Percentiles rank a stretch among this genome's conserved stretches.
Evolutionary conservation across 495 filamentous ascomycete species (phyloP).

Genomic region (Chaetomium fimeti): DNA sequence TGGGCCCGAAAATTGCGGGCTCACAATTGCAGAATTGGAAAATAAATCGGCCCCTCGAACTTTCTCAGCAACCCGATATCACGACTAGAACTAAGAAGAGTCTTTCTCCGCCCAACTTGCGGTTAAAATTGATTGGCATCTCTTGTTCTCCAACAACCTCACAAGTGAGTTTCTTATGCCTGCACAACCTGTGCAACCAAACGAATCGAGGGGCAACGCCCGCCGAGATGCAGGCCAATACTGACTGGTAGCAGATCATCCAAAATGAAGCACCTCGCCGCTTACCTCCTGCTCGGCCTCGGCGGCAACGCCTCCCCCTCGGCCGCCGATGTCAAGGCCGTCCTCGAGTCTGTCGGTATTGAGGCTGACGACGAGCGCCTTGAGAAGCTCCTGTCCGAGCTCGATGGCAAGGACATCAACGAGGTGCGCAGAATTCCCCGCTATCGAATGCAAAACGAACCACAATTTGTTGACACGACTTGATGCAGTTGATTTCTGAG

Average conservation of each 20-base stretch:
- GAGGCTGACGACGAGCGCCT: conserved; percentile 90
- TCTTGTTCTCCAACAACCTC: conserved; percentile 48
- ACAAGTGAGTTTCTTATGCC: conserved; percentile 31
- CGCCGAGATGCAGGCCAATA: not conserved
- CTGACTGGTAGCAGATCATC: conserved; percentile 24
- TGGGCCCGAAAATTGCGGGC: conserved; percentile 32
- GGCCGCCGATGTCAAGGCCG: conserved; percentile 80
- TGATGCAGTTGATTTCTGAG: conserved; percentile 78
- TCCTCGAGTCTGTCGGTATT: conserved; percentile 92
- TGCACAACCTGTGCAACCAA: not conserved
- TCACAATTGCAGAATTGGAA: conserved; percentile 36
- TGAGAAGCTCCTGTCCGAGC: conserved; percentile 79
- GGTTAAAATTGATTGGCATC: conserved; percentile 59
- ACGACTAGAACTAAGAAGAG: conserved; percentile 52
- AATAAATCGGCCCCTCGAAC: conserved; percentile 33
- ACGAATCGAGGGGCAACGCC: not conserved
- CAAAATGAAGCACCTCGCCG: conserved; percentile 99
- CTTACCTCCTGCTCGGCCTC: conserved; percentile 94
- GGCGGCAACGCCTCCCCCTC: conserved; percentile 90
- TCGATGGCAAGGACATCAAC: conserved; percentile 96
- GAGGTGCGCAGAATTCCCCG: conserved; percentile 59
- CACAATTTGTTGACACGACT: conserved; percentile 29
- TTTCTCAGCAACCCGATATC: conserved; percentile 26
- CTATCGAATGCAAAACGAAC: not conserved
- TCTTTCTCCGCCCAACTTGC: conserved; percentile 56